Conservation (phyloP, 2,329 filamentous ascomycete species). For the Dendryphion nanum region DNA sequence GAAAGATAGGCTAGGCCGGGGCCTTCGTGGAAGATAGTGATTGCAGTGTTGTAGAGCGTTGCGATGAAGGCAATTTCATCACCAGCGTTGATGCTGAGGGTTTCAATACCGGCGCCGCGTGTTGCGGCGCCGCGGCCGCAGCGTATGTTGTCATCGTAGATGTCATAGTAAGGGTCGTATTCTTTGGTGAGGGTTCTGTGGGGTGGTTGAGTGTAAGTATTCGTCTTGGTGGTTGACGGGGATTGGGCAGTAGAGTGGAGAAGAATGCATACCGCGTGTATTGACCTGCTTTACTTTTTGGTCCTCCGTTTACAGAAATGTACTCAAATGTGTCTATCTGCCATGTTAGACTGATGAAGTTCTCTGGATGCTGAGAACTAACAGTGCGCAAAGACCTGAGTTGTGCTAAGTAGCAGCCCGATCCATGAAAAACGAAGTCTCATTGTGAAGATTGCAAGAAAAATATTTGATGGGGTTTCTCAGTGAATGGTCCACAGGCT, state of each 20-base stretch:
- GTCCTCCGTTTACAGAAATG: background rate
- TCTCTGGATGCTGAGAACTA: background rate
- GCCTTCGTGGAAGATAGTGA: constrained; percentile 12
- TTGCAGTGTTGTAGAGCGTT: background rate
- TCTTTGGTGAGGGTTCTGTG: constrained; percentile 1
- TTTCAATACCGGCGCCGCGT: constrained; percentile 6
- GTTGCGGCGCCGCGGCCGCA: constrained; percentile 8
- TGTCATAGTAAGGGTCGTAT: constrained; percentile 16
- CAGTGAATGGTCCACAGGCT: no score
- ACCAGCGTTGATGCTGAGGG: constrained; percentile 7
- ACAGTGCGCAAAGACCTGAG: background rate
- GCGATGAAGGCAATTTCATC: constrained; percentile 7
- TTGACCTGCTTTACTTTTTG: background rate
- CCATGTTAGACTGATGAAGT: background rate
- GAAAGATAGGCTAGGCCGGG: constrained; percentile 12
- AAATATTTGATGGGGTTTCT: no score
- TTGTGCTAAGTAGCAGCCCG: background rate
- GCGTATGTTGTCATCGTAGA: constrained; percentile 7
- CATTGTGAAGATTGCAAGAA: no score
- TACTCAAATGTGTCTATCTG: background rate
- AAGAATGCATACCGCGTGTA: background rate
- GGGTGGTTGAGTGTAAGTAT: background rate
- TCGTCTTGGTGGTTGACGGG: no score
- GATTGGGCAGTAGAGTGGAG: background rate
- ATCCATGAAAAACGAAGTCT: background rate